A percentile compares a stretch with the other conserved stretches of the same genome.
Evolutionary conservation across 371 early-diverging fungal genomes (phyloP).

Genomic region (Rhizomucor pusillus): DNA sequence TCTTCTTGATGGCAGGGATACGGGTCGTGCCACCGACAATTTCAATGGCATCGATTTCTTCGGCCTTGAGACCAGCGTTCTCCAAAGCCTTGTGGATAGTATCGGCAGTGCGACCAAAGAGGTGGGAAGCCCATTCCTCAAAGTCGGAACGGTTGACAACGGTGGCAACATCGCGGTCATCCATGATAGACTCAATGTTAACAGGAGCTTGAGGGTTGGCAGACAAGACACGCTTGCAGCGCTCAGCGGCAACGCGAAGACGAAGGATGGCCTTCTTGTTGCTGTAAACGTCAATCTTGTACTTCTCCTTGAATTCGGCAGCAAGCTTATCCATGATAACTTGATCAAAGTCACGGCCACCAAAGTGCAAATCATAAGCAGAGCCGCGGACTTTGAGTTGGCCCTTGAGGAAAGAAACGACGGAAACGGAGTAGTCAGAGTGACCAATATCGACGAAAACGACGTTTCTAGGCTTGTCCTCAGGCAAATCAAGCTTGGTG

Average conservation of each 20-base stretch:
- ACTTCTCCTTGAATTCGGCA: conserved; percentile 89
- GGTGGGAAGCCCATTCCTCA: conserved; percentile 76
- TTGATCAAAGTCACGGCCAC: conserved; percentile 95
- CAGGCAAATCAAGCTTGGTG: conserved; percentile 95
- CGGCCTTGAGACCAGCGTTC: conserved; percentile 72
- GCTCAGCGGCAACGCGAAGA: conserved; percentile 89
- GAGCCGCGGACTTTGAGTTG: conserved; percentile 89
- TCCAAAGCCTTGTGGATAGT: conserved; percentile 78
- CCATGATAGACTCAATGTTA: conserved; percentile 93
- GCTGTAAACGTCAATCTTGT: conserved; percentile 87
- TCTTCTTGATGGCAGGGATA: conserved; percentile 91
- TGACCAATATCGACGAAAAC: conserved; percentile 95
- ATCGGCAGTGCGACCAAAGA: conserved; percentile 70
- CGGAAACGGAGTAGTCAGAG: conserved; percentile 85
- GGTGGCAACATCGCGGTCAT: conserved; percentile 88
- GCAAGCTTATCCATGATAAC: conserved; percentile 83
- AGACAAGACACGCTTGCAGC: conserved; percentile 94
- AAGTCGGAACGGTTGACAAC: conserved; percentile 83
- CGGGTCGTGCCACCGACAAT: conserved; percentile 93
- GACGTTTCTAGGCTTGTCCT: conserved; percentile 90
- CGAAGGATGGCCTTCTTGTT: conserved; percentile 92
- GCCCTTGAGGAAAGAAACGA: conserved; percentile 93
- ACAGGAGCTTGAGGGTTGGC: conserved; percentile 91
- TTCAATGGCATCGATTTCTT: conserved; percentile 92
- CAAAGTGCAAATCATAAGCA: conserved; percentile 90